Base-by-base conservation (phyloP, 2,329 filamentous ascomycete species). In the Cladosporium sp. region DNA sequence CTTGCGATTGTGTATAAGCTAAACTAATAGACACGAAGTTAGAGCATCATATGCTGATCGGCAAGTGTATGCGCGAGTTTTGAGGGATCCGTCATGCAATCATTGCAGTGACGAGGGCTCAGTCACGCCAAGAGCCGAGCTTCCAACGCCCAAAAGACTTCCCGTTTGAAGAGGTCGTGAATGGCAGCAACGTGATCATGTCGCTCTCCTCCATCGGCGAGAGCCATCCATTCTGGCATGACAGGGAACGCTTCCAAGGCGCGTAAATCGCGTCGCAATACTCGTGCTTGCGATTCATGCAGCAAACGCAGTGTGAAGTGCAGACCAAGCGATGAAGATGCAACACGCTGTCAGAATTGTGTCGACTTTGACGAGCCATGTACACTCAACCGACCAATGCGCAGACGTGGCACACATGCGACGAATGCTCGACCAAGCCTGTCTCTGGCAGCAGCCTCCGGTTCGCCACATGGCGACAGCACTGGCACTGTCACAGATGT, bases 321-420 rank as follows among this genome's bases (percentile, higher is more conserved):
- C 52, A 47, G 40, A 25, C 22, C 22, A 34, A 42, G 19, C 51
- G 63, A 63, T n/a, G 66, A 68, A 38, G 64, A 70, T 64, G 60
- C 61, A 30, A 30, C 64, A 55, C 67, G 71, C 42, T 79, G 78
- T 64, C 74, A 77, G 61, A 80, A 76, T 51, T 79, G 78, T 64
- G 63, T 69, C 8, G 74, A 78, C 59, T 80, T 79, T 64, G 72
- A 72, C 52, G 72, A 77, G 55, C 59, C 66, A 17, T 80, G 78
- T 63, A 78, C 74, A 34, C 78, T 75, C 62, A 65, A 75, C 55
- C 72, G 76, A 42, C 73, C 74, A 19, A 34, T 50, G 14, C 42
- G 45, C 34, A 57, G 20, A 50, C 42, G 54, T 19, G 54, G 54
- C 9, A 66, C 66, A 9, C 74, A 34, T 34, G 3, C 30, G 3